Evolutionary conservation across 2,329 filamentous ascomycete species (phyloP).

Genomic region (Arthrobotrys sinensis): DNA sequence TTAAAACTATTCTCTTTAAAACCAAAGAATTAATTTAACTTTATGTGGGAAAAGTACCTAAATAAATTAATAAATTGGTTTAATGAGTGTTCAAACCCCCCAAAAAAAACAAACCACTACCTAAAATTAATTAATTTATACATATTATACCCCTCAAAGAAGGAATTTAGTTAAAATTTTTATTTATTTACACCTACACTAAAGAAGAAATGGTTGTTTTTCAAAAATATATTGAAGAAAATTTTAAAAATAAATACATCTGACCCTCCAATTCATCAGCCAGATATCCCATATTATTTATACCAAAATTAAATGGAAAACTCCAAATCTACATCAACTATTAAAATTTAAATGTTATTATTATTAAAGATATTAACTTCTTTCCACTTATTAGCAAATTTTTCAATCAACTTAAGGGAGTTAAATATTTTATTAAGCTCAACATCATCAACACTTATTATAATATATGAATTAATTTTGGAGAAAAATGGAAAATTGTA

Average conservation of each 20-base stretch:
- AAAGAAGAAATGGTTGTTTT: neutral
- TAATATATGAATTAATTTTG: conserved; percentile 10
- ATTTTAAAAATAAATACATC: neutral
- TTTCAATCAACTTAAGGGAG: conserved; percentile 3
- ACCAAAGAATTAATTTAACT: too few relatives aligned
- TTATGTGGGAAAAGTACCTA: too few relatives aligned
- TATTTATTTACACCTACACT: neutral
- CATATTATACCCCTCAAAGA: too few relatives aligned
- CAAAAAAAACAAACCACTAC: neutral
- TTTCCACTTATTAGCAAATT: too few relatives aligned
- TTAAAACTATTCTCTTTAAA: too few relatives aligned
- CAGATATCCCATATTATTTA: neutral
- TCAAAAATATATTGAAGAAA: neutral
- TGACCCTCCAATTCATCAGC: neutral
- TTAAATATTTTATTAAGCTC: conserved; percentile 17
- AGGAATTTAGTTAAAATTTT: neutral
- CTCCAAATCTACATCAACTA: too few relatives aligned
- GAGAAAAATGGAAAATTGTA: conserved; percentile 9
- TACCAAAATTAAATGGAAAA: neutral
- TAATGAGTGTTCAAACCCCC: neutral
- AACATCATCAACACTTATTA: conserved; percentile 20
- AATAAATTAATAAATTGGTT: neutral
- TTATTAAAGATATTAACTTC: too few relatives aligned
- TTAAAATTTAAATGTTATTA: too few relatives aligned
- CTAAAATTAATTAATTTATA: neutral